phyloP scores from a whole-genome alignment of 257 asterid genomes.

The Solanum raphanifolium region DNA sequence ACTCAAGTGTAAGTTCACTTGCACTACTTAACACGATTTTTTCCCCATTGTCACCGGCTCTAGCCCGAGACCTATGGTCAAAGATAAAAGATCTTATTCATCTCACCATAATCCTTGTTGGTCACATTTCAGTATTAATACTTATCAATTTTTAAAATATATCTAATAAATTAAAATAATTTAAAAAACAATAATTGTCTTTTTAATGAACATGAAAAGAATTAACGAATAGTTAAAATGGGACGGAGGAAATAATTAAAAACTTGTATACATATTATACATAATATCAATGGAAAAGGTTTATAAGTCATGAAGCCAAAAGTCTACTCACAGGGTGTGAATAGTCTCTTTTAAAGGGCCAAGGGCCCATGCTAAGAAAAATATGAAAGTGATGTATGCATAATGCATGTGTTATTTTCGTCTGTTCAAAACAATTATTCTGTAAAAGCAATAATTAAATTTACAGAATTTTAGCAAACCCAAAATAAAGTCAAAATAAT shows the following conservation, averaged over 20 bases:
- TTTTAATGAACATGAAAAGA: neutral
- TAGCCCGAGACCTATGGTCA: fast-evolving
- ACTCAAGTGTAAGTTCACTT: neutral
- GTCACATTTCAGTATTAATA: neutral
- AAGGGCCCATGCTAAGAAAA: neutral
- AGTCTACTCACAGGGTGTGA: neutral
- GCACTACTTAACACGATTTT: neutral
- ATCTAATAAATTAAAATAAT: too few relatives aligned
- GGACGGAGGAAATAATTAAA: neutral
- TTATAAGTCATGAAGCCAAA: neutral
- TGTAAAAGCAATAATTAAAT: neutral
- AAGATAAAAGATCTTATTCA: neutral
- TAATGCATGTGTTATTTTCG: neutral
- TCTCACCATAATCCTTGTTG: neutral
- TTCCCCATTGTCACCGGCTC: fast-evolving
- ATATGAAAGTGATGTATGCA: neutral
- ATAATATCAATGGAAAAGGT: neutral
- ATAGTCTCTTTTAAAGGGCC: neutral
- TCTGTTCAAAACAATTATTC: neutral
- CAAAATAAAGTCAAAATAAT: neutral
- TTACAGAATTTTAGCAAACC: neutral
- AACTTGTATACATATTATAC: neutral
- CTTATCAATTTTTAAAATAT: neutral
- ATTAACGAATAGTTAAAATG: neutral
- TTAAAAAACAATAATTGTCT: neutral